A percentile compares a stretch with the other conserved stretches of the same genome.
Evolutionary conservation across 805 yeast species (phyloP).

Genomic region (Monosporozyma aerobia): DNA sequence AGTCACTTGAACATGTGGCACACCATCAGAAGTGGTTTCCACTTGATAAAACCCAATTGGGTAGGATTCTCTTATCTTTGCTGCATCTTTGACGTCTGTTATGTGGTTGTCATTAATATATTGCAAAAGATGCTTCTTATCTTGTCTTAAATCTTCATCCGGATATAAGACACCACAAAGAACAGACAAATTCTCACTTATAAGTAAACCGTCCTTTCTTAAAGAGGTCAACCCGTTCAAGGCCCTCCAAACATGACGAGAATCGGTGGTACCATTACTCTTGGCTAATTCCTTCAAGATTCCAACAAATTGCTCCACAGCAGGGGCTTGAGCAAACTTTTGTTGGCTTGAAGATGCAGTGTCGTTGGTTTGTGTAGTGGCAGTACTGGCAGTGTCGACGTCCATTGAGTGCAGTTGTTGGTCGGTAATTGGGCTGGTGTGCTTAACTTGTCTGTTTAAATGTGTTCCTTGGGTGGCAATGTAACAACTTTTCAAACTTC

Average conservation of each 20-base stretch:
- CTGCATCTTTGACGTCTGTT: slow-evolving; percentile 30
- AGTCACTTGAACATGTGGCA: slow-evolving; percentile 34
- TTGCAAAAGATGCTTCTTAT: slow-evolving; percentile 34
- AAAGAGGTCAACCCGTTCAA: slow-evolving; percentile 73
- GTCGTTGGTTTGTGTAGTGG: not conserved
- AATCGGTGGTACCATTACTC: slow-evolving; percentile 67
- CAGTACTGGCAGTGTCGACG: not conserved
- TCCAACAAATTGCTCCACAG: slow-evolving; percentile 26
- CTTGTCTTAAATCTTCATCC: slow-evolving; percentile 31
- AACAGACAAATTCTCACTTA: slow-evolving; percentile 43
- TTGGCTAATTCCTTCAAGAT: slow-evolving; percentile 35
- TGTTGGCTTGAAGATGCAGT: not conserved
- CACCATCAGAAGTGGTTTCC: slow-evolving; percentile 12
- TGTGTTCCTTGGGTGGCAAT: not conserved
- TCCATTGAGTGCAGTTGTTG: not conserved
- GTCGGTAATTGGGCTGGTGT: not conserved
- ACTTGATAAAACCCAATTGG: slow-evolving; percentile 29
- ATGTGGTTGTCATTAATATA: slow-evolving; percentile 31
- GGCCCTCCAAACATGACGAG: slow-evolving; percentile 78
- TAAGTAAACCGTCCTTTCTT: slow-evolving; percentile 46
- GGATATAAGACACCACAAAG: slow-evolving; percentile 52
- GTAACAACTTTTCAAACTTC: not conserved
- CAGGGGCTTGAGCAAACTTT: slow-evolving; percentile 26
- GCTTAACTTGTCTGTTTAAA: not conserved
- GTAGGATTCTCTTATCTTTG: slow-evolving; percentile 22